Evolutionary conservation across 805 yeast species (phyloP), one percentile per base, ranked within the genome.

Genomic region (Citeromyces matritensis): DNA sequence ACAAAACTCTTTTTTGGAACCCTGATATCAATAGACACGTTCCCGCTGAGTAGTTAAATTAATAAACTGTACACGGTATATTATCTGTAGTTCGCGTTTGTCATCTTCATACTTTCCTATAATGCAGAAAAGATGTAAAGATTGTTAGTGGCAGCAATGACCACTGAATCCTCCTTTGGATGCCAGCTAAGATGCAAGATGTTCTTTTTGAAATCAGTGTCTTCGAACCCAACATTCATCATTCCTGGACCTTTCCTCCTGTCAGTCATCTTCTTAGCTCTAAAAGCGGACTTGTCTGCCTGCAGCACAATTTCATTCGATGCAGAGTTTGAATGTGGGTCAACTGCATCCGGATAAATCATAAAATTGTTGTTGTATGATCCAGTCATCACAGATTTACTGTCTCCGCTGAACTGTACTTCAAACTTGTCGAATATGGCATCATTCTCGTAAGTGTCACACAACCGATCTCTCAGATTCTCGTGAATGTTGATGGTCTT

Each of bases 391-490:
- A 91, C 75, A 37, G 85, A 73, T 49, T 75, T 73, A 46, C 83
- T 81, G 58, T 93, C 96, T 25, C 97, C 98, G 43, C 85, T 70
- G 49, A 91, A 85, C 43, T 77, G 91, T 39, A 86, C 95, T 63
- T 91, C 98, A 55, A 91, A 91, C 63, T 91, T 93, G 63, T 91
- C 98, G 58, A 91, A 91, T 35, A 91, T 91, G 29, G 97, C 94
- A 59, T 91, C 99, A 52, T 85, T 86, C 55, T 91, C 99, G 61
- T 93, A 91, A 29, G 97, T 85, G 54, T 93, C 96, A 59, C 97
- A 88, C 48, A 91, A 63, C 48, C 88, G 67, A 47, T 85, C 95
- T 44, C 95, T 73, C 48, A 91, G 69, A 52, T 83, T 93, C 52
- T 91, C 97, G 56, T 91, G 98, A 40, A 93, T 85, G 51, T 84